Evolutionary conservation across 768 basidiomycete species (phyloP).

Genomic region (Imleria badia): DNA sequence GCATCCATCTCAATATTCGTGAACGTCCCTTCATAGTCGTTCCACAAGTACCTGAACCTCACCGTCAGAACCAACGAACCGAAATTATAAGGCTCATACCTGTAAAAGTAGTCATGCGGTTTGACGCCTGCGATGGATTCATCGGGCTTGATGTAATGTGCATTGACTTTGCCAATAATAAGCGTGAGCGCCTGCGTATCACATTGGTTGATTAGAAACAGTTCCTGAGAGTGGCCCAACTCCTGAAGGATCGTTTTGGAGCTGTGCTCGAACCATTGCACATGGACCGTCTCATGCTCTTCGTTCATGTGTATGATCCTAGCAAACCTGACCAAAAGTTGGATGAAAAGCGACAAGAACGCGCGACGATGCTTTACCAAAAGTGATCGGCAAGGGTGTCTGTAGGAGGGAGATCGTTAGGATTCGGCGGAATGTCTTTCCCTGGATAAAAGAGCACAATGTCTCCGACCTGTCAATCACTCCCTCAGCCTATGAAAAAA

Average conservation of each 20-base stretch:
- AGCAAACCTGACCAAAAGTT: constrained; percentile 55
- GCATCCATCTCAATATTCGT: constrained; percentile 37
- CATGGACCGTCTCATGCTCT: constrained; percentile 47
- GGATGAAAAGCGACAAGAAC: background rate
- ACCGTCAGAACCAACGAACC: background rate
- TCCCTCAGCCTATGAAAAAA: background rate
- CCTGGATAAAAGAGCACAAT: constrained; percentile 52
- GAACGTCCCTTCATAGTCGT: constrained; percentile 46
- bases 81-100: constrained; percentile 36
- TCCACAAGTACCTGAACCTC: constrained; percentile 48
- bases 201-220: constrained; percentile 62
- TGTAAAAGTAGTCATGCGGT: constrained; percentile 54
- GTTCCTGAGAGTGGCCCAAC: constrained; percentile 59
- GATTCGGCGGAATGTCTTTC: constrained; percentile 34
- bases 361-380: constrained; percentile 44
- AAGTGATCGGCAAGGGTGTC: constrained; percentile 57
- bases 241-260: constrained; percentile 60
- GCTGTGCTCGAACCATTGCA: constrained; percentile 77
- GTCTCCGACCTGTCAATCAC: constrained; percentile 56
- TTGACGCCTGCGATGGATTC: constrained; percentile 26
- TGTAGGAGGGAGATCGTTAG: constrained; percentile 34
- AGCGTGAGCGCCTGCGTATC: constrained; percentile 37
- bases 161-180: constrained; percentile 50
- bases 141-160: constrained; percentile 35
- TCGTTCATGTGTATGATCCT: constrained; percentile 55